Evolutionary conservation across 441 rosid species (phyloP), one percentile per base, ranked within the genome.

Genomic region (Omphalea diandra): DNA sequence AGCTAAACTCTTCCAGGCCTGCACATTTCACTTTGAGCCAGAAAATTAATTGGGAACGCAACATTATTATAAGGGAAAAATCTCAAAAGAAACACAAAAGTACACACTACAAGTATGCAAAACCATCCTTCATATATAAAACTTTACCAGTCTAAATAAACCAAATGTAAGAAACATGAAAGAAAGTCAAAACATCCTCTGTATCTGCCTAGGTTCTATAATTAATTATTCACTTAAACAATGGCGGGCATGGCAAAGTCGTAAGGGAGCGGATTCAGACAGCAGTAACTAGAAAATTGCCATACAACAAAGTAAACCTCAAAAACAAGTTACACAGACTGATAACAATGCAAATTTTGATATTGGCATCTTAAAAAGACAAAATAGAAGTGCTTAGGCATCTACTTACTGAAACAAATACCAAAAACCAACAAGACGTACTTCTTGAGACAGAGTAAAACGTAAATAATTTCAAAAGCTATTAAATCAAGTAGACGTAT

Each of bases 1-100:
- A 73, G 65, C 85, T 79, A 79, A 82, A 90, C 81, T 90, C 85
- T 80, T 94, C 98, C 71, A 90, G 84, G 81, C 96, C 97, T 94
- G 88, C 71, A 71, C 75, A 72, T 44, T 67, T 18, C 26, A 59
- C 11, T n/a, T 5, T 27, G 27, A 32, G 17, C 62, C 43, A 47
- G 18, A 2, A 14, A 32, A 52, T 3, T 0, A 67, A 7, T 50
- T 15, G 4, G 8, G 9, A 50, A 65, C 12, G 33, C 2, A 31
- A 31, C 17, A 50, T 12, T n/a, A 50, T 22, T n/a, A n/a, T n/a
- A n/a, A 22, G 6, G 55, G 56, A 27, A 52, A 52, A 10, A n/a
- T n/a, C n/a, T n/a, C n/a, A n/a, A n/a, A n/a, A n/a, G n/a, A n/a
- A n/a, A n/a, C n/a, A n/a, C n/a, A n/a, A n/a, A 8, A 3, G 0